These are phyloP conservation scores for Beta vulgaris DNA, from an alignment of 148 eudicot species.

Conservation along the genomic window DNA sequence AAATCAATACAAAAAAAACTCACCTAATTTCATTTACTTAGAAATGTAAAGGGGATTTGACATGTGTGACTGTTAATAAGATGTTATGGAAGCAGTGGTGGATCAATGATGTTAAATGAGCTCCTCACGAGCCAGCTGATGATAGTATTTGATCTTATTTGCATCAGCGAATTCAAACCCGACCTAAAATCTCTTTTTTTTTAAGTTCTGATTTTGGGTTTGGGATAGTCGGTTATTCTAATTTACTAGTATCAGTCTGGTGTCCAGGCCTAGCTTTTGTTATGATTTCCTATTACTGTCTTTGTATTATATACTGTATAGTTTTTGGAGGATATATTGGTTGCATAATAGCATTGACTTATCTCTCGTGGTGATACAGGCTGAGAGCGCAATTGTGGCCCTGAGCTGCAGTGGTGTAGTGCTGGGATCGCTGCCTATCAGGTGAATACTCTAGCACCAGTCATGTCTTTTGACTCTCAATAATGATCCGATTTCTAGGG, in stretches of 20 bases:
- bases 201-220: neutral
- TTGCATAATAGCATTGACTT: neutral
- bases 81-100: neutral
- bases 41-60: neutral
- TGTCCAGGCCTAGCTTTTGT: neutral
- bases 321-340: too few species aligned
- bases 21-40: neutral
- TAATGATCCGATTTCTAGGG: too few species aligned
- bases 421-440: conserved; percentile 64
- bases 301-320: too few species aligned
- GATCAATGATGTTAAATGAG: neutral
- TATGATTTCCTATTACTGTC: neutral
- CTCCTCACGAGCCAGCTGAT: neutral
- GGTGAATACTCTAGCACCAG: conserved; percentile 32
- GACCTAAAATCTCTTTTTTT: neutral
- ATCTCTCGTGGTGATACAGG: conserved; percentile 37
- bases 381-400: conserved; percentile 79
- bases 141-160: neutral
- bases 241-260: neutral
- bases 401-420: conserved; percentile 67
- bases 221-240: neutral
- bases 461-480: neutral
- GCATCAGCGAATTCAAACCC: neutral
- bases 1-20: too few species aligned
- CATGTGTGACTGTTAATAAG: neutral